phyloP scores from a whole-genome alignment of 108 stramenopile genomes.

The Heterococcus sp. region DNA sequence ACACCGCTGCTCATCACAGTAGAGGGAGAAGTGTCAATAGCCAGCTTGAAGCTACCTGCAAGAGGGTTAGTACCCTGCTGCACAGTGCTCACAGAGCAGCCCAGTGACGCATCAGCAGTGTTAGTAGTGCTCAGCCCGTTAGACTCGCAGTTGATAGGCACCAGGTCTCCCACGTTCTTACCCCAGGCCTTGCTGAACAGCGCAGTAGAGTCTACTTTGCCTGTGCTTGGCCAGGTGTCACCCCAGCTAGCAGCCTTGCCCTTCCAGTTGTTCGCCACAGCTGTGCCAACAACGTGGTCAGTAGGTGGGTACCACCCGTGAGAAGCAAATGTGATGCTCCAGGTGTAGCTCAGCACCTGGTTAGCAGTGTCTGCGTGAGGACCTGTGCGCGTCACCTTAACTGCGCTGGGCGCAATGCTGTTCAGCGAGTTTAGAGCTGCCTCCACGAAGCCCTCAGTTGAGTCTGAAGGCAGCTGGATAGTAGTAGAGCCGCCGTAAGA shows the following conservation, averaged over 20 bases:
- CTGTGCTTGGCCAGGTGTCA: slow-evolving; percentile 69
- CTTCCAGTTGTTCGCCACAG: slow-evolving; percentile 71
- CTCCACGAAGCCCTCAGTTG: slow-evolving; percentile 62
- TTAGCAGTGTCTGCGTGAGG: slow-evolving; percentile 48
- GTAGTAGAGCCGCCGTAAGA: slow-evolving; percentile 71
- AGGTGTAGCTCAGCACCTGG: slow-evolving; percentile 72
- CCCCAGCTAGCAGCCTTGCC: slow-evolving; percentile 50
- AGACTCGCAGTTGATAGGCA: slow-evolving; percentile 59
- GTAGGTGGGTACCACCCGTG: slow-evolving; percentile 73
- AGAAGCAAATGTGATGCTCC: slow-evolving; percentile 71
- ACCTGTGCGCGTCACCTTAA: slow-evolving; percentile 63
- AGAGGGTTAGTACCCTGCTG: slow-evolving; percentile 69
- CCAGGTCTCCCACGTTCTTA: slow-evolving; percentile 71
- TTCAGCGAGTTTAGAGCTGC: slow-evolving; percentile 64
- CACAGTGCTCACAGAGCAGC: slow-evolving; percentile 64
- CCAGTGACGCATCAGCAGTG: slow-evolving; percentile 56
- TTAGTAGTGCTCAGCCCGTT: slow-evolving; percentile 63
- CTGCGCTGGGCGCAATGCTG: slow-evolving; percentile 66
- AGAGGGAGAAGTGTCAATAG: slow-evolving; percentile 61
- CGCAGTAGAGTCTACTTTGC: slow-evolving; percentile 8
- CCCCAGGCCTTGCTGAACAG: slow-evolving; percentile 75
- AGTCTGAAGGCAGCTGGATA: slow-evolving; percentile 65
- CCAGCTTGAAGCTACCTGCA: slow-evolving; percentile 67
- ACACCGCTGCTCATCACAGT: slow-evolving; percentile 11
- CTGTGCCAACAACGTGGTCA: slow-evolving; percentile 50